Percentiles rank a stretch among this genome's conserved stretches.
phyloP scores from a whole-genome alignment of 2,329 filamentous ascomycete genomes.

The Colletotrichum tabaci region DNA sequence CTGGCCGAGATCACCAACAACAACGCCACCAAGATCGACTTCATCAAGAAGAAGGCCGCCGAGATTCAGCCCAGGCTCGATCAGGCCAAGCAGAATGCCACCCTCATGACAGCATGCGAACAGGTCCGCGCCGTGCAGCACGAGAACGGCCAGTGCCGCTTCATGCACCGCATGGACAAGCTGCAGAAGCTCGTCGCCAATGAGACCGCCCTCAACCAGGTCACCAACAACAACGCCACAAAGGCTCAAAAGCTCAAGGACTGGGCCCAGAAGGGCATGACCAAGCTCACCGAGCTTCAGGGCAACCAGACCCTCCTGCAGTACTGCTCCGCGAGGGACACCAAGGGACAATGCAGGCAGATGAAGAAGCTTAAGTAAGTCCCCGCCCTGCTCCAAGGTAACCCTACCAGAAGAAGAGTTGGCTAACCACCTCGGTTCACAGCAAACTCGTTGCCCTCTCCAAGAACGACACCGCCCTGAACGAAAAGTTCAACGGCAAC shows the following conservation, averaged over 20 bases:
- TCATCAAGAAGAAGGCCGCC: conserved; percentile 55
- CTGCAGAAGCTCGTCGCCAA: conserved; percentile 47
- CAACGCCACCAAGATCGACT: conserved; percentile 54
- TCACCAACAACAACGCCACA: conserved; percentile 50
- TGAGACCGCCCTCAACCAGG: conserved; percentile 43
- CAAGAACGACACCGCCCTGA: conserved; percentile 45
- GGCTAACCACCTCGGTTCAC: conserved; percentile 2
- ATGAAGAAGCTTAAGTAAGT: conserved; percentile 35
- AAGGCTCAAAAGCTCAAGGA: conserved; percentile 47
- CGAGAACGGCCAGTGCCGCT: conserved; percentile 48
- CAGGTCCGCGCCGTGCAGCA: conserved; percentile 50
- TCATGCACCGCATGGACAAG: conserved; percentile 49
- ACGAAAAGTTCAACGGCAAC: conserved; percentile 53
- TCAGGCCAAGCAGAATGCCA: conserved; percentile 51
- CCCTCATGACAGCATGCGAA: conserved; percentile 52
- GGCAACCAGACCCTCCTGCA: conserved; percentile 34
- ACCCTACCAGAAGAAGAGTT: neutral
- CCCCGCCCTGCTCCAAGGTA: neutral
- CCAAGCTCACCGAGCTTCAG: conserved; percentile 39
- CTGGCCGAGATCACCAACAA: conserved; percentile 51
- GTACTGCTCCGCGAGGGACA: conserved; percentile 32
- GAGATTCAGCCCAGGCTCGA: conserved; percentile 50
- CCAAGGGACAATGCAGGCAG: conserved; percentile 35
- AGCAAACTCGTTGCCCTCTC: conserved; percentile 38
- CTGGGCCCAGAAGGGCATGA: conserved; percentile 41